phyloP scores from a whole-genome alignment of 1,284 basidiomycete genomes.

The Trichosporon faecale region DNA sequence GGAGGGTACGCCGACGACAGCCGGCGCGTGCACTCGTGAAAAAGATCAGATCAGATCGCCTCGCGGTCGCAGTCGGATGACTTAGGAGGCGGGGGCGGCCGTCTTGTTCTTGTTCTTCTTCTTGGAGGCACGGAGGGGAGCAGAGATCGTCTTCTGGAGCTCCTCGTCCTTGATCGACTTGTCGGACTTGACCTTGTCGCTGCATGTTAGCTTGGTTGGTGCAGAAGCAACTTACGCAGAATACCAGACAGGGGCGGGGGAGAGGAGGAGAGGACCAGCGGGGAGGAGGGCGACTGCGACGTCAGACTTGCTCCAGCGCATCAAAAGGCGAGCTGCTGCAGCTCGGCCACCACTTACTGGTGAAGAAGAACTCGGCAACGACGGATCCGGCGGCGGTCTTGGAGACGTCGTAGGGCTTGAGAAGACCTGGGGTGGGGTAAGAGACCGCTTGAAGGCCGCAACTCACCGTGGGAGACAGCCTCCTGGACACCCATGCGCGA shows the following conservation, averaged over 20 bases:
- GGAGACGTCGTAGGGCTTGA: slow-evolving; percentile 52
- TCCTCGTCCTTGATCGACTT: slow-evolving; percentile 86
- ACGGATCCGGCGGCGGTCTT: slow-evolving; percentile 75
- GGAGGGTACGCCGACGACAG: background rate
- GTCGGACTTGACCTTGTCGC: slow-evolving; percentile 68
- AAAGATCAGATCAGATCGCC: slow-evolving; percentile 1
- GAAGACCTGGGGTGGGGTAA: slow-evolving; percentile 36
- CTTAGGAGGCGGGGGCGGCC: slow-evolving; percentile 51
- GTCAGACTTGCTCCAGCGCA: slow-evolving; percentile 9
- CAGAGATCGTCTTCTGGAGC: slow-evolving; percentile 71
- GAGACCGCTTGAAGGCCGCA: background rate
- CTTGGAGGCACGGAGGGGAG: slow-evolving; percentile 81
- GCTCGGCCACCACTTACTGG: slow-evolving; percentile 48
- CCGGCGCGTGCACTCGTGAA: slow-evolving; percentile 1
- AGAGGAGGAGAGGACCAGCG: slow-evolving; percentile 78
- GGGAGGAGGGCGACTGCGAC: slow-evolving; percentile 74
- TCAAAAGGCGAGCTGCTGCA: background rate
- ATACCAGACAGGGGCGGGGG: slow-evolving; percentile 86
- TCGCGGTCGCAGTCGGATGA: background rate
- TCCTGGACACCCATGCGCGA: slow-evolving; percentile 93
- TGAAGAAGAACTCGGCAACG: slow-evolving; percentile 94
- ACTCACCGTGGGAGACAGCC: slow-evolving; percentile 77
- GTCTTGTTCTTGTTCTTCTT: slow-evolving; percentile 84
- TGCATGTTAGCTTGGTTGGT: slow-evolving; percentile 17
- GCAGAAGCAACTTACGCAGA: slow-evolving; percentile 59